phyloP scores from a whole-genome alignment of 306 rosid species.

The Adenanthera pavonina region DNA sequence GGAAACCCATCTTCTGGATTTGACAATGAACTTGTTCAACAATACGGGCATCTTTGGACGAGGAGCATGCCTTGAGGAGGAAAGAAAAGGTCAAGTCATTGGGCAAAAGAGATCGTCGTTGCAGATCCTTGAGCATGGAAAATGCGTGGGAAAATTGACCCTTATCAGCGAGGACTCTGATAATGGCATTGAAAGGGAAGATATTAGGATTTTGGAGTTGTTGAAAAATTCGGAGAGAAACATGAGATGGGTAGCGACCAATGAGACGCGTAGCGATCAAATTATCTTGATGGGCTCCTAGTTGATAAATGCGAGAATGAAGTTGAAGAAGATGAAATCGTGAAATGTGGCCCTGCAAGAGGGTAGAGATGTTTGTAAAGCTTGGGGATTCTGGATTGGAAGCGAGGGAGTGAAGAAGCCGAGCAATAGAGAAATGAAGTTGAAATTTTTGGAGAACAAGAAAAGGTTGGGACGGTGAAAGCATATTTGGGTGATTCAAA shows the following conservation, averaged over 20 bases:
- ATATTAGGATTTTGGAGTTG: conserved; percentile 58
- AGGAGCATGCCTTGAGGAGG: conserved; percentile 57
- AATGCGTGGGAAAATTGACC: conserved; percentile 45
- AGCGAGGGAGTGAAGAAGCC: conserved; percentile 35
- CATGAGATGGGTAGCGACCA: conserved; percentile 56
- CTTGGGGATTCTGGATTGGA: conserved; percentile 24
- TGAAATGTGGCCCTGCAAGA: conserved; percentile 51
- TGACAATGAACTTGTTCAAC: conserved; percentile 58
- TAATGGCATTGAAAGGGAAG: conserved; percentile 64
- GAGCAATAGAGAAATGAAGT: conserved; percentile 20
- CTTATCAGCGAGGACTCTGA: conserved; percentile 57
- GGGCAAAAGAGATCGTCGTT: conserved; percentile 47
- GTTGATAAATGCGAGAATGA: conserved; percentile 53
- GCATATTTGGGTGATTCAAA: conserved; percentile 23
- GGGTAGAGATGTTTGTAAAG: conserved; percentile 37
- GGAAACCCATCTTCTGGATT: conserved; percentile 51
- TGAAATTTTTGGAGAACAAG: conserved; percentile 33
- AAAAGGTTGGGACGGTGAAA: conserved; percentile 11
- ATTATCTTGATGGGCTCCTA: conserved; percentile 63
- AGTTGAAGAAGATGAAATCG: conserved; percentile 56
- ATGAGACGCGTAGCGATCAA: conserved; percentile 70
- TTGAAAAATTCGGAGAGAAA: conserved; percentile 48
- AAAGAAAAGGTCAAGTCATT: conserved; percentile 67
- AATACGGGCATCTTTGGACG: conserved; percentile 32
- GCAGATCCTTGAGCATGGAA: conserved; percentile 49